These are phyloP conservation scores for Cryptococcus wingfieldii DNA, from an alignment of 1,284 basidiomycete species.

Conservation along the genomic window DNA sequence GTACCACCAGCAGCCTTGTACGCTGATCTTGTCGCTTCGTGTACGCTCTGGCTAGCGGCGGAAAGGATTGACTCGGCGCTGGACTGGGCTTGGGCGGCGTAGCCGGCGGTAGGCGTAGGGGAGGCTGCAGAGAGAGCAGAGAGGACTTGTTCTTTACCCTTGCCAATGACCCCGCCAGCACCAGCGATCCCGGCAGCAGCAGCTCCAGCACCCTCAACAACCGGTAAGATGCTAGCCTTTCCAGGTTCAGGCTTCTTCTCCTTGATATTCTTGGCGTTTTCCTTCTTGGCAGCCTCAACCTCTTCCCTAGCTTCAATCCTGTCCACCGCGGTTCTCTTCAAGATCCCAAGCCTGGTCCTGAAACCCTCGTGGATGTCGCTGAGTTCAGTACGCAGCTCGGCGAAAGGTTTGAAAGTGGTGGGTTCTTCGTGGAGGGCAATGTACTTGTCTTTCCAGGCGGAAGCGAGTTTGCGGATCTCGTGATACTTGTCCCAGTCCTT, in stretches of 20 bases:
- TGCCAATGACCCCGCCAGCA: slow-evolving; percentile 30
- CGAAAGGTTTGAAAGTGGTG: slow-evolving; percentile 17
- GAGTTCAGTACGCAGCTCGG: slow-evolving; percentile 29
- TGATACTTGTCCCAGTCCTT: slow-evolving; percentile 42
- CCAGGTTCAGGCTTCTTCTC: slow-evolving; percentile 10
- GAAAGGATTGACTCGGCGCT: slow-evolving; percentile 12
- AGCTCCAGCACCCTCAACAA: slow-evolving; percentile 23
- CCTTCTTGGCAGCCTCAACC: slow-evolving; percentile 7
- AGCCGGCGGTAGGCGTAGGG: slow-evolving; percentile 7
- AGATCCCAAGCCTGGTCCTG: slow-evolving; percentile 21
- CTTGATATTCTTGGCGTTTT: neutral
- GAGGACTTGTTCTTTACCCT: slow-evolving; percentile 38
- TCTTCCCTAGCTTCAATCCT: slow-evolving; percentile 35
- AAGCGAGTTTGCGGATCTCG: slow-evolving; percentile 26
- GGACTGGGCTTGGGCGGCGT: slow-evolving; percentile 12
- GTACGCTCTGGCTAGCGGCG: slow-evolving; percentile 11
- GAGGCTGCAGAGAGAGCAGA: slow-evolving; percentile 29
- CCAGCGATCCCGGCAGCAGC: slow-evolving; percentile 13
- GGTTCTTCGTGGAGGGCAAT: slow-evolving; percentile 23
- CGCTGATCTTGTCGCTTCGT: slow-evolving; percentile 18
- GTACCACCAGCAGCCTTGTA: slow-evolving; percentile 8
- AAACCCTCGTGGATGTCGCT: slow-evolving; percentile 37
- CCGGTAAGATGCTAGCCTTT: slow-evolving; percentile 30
- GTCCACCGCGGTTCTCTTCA: slow-evolving; percentile 31
- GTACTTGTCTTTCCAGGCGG: slow-evolving; percentile 32